Conservation (phyloP, 805 yeast species). For the Ogataea saltuana region DNA sequence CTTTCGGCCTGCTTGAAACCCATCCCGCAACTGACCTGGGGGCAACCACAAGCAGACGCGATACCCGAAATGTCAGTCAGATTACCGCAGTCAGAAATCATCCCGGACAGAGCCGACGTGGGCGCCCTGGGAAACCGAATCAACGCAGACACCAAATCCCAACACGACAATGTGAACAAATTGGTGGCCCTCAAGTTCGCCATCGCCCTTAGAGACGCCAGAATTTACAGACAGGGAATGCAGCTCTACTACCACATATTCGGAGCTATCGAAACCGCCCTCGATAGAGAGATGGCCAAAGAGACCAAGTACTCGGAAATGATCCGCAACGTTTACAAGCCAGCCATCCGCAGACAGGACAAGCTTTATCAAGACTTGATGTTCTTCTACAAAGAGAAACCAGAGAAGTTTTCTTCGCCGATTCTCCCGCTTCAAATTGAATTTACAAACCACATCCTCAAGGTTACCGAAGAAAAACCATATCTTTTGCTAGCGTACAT, state of each 20-base stretch:
- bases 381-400: constrained; percentile 61
- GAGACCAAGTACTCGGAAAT: constrained; percentile 45
- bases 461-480: constrained; percentile 60
- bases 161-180: constrained; percentile 70
- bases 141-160: constrained; percentile 62
- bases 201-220: constrained; percentile 71
- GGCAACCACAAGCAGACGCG: too few species aligned
- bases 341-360: constrained; percentile 63
- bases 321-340: constrained; percentile 63
- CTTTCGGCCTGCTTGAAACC: background rate
- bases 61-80: constrained; percentile 15
- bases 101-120: constrained; percentile 76
- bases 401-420: constrained; percentile 57
- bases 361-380: constrained; percentile 60
- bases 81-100: constrained; percentile 43
- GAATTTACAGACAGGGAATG: constrained; percentile 77
- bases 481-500: constrained; percentile 74
- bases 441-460: constrained; percentile 60
- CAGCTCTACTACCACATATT: constrained; percentile 73
- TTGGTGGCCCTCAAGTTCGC: constrained; percentile 70
- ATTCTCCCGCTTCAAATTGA: constrained; percentile 61
- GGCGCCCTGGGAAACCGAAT: constrained; percentile 86
- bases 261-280: constrained; percentile 57
- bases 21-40: background rate
- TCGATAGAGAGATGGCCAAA: constrained; percentile 46